Evolutionary conservation across 306 rosid species (phyloP), one percentile per base, ranked within the genome.

Genomic region (Alnus glutinosa): DNA sequence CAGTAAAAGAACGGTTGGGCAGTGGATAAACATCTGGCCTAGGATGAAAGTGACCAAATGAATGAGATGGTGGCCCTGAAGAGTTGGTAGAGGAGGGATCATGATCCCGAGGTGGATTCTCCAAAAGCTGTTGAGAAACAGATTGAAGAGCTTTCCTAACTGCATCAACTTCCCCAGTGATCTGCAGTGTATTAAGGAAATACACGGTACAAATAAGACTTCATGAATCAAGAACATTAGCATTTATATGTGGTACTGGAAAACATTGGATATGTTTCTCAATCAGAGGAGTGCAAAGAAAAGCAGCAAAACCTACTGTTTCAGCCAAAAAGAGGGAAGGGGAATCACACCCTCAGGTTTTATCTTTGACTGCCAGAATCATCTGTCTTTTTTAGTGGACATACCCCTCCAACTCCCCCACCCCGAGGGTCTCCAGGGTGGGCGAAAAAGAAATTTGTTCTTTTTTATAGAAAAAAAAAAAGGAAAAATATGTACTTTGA

Each of bases 141-240:
- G 86, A 86, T 75, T 78, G 91, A 86, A 96, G 87, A 76, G 99
- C 99, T 84, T 87, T 96, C 83, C 89, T 88, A 74, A 90, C 96
- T 50, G 88, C 96, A 59, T 85, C 96, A 73, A 85, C 88, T 62
- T 81, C 93, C 71, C 98, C 99, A 0, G 91, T 81, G 71, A 93
- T 88, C 99, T 95, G 89, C 89, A 90, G 66, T 58, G 82, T 6
- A 58, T 32, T 74, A 34, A 66, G 15, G 32, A 54, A 72, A 84
- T 76, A 44, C 14, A 70, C 66, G 42, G 71, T 59, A 54, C 32
- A 68, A 73, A 73, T n/a, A 80, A 18, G 79, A 39, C 16, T 28
- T 55, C 71, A 52, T 1, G 75, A 61, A 73, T 72, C 66, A 42
- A 64, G 58, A 2, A 46, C 64, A 59, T 70, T 44, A 58, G 34